Evolutionary conservation across 129 eudicot genomes (phyloP), one percentile per base, ranked within the genome.

Genomic region (Artemisia argyi): DNA sequence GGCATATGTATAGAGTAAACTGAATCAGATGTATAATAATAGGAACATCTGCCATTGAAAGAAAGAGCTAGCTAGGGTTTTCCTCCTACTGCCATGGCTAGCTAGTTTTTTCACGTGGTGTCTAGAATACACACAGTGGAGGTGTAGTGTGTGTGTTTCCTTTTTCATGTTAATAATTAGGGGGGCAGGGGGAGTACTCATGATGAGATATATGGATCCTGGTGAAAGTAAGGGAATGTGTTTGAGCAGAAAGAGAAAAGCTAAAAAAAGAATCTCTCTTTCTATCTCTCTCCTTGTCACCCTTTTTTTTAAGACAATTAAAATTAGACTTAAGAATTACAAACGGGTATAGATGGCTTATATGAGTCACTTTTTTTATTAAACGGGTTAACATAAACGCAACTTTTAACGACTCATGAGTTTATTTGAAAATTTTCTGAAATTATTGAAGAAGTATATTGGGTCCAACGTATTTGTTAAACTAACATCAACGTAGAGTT

Each of bases 201-300:
- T 78, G 68, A 78, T 78, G 82, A 78, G 82, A 78, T 18, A 71
- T 78, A 65, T 64, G 78, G 77, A 66, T 71, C 78, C 82, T 71
- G 82, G 61, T 78, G 82, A 78, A 78, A 78, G 82, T 60, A 71
- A 71, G 77, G 73, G 82, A 78, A 78, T 78, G 82, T 78, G 78
- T 78, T 78, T 64, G 77, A 64, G 73, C 77, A 78, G 61, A 76
- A 68, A 68, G 56, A 76, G 80, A 71, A 71, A 71, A 61, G 63
- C 50, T 52, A 73, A 52, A 61, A 62, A 73, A 16, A 63, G 71
- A 71, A 64, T 78, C 82, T 78, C 82, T 64, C 32, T 62, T 30
- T 16, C 68, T 57, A 68, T 68, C 76, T 59, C 53, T n/a, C 49
- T 48, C 64, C 32, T 32, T 26, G 18, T 24, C 18, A 61, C 48